phyloP scores from a whole-genome alignment of 768 basidiomycete species.

The Lactarius indigo region DNA sequence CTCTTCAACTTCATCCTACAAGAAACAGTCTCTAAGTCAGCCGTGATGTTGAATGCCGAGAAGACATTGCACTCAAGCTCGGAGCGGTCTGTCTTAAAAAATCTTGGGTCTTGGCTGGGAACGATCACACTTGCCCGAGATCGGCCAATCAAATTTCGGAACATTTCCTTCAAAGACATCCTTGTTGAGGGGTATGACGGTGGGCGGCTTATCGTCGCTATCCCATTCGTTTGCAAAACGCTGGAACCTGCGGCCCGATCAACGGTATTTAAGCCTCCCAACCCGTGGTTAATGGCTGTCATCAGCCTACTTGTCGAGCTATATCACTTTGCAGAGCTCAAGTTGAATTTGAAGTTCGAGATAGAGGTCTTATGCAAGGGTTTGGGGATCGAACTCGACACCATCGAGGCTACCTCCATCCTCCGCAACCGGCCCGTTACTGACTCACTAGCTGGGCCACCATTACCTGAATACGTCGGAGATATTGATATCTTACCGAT shows the following conservation, averaged over 20 bases:
- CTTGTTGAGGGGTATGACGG: constrained; percentile 93
- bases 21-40: constrained; percentile 89
- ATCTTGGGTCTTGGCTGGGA: constrained; percentile 93
- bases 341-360: constrained; percentile 96
- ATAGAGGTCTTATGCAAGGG: constrained; percentile 96
- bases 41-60: constrained; percentile 85
- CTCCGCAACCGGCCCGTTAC: constrained; percentile 71
- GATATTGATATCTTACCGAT: constrained; percentile 81
- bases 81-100: constrained; percentile 87
- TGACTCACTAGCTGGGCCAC: constrained; percentile 55
- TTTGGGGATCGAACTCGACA: constrained; percentile 81
- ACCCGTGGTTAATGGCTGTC: constrained; percentile 98
- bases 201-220: constrained; percentile 86
- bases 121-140: constrained; percentile 90
- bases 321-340: constrained; percentile 96
- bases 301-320: constrained; percentile 88
- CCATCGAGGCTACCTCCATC: constrained; percentile 78
- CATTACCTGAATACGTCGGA: constrained; percentile 72
- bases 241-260: constrained; percentile 88
- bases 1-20: constrained; percentile 81
- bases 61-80: constrained; percentile 79
- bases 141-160: constrained; percentile 87
- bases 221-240: constrained; percentile 97
- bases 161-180: constrained; percentile 96
- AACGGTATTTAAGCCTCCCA: constrained; percentile 91